Percentiles rank a stretch among this genome's conserved stretches.
These are phyloP conservation scores for Endocladia muricata DNA, from an alignment of 31 red algal genomes.

Conservation along the genomic window DNA sequence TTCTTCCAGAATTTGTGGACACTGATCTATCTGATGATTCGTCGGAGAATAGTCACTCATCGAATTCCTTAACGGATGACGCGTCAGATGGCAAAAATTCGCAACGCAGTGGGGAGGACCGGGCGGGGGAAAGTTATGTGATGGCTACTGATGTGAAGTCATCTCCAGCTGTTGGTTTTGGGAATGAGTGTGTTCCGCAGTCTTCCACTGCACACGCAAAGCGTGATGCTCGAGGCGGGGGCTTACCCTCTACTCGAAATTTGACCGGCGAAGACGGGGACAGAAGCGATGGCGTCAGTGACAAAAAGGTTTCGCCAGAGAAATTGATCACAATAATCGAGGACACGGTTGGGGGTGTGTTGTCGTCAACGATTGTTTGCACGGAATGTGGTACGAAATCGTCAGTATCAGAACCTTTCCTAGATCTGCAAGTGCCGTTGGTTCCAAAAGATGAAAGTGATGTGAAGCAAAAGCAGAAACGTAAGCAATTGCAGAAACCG, in stretches of 20 bases:
- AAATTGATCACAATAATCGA: slow-evolving; percentile 44
- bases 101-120: neutral
- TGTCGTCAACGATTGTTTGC: slow-evolving; percentile 70
- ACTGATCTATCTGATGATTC: slow-evolving; percentile 11
- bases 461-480: neutral
- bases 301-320: slow-evolving; percentile 22
- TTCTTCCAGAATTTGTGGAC: neutral
- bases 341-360: slow-evolving; percentile 22
- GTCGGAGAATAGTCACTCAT: neutral
- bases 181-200: neutral
- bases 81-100: neutral
- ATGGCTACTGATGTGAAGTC: neutral
- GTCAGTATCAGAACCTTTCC: slow-evolving; percentile 56
- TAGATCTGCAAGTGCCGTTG: slow-evolving; percentile 66
- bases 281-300: neutral
- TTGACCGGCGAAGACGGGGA: neutral
- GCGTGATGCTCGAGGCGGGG: neutral
- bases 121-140: neutral
- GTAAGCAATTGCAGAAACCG: no score
- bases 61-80: neutral
- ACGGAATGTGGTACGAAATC: slow-evolving; percentile 56
- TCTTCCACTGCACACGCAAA: neutral
- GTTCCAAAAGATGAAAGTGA: slow-evolving; percentile 37
- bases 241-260: neutral
- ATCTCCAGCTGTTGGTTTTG: neutral